phyloP scores from a whole-genome alignment of 306 rosid species.

The Chamaecrista fasciculata region DNA sequence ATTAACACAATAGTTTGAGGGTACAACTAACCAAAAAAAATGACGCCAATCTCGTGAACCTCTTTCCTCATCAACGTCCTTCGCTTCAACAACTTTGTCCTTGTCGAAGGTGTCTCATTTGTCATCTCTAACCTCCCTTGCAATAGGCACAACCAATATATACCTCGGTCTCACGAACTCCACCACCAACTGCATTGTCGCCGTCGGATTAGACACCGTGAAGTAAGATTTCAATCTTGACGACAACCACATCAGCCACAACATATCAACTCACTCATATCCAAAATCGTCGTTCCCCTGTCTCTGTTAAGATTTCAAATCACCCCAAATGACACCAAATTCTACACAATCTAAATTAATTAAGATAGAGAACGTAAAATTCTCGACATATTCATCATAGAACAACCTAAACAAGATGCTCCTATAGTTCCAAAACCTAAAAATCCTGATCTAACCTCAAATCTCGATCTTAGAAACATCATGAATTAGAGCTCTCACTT shows the following conservation, averaged over 20 bases:
- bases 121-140: conserved; percentile 39
- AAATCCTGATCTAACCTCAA: conserved; percentile 34
- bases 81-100: conserved; percentile 28
- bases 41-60: too few relatives aligned
- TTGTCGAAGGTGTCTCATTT: conserved; percentile 70
- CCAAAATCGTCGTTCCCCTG: conserved; percentile 37
- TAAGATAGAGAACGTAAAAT: conserved; percentile 45
- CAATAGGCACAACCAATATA: conserved; percentile 47
- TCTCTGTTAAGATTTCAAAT: conserved; percentile 39
- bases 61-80: conserved; percentile 57
- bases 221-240: conserved; percentile 57
- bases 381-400: conserved; percentile 43
- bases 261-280: conserved; percentile 53
- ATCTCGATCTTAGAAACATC: conserved; percentile 30
- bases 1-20: too few relatives aligned
- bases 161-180: conserved; percentile 76
- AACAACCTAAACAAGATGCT: not conserved
- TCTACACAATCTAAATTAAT: conserved; percentile 51
- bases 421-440: conserved; percentile 41
- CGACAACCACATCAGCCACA: conserved; percentile 59
- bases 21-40: too few relatives aligned
- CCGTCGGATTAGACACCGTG: conserved; percentile 67
- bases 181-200: conserved; percentile 60
- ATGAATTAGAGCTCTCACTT: conserved; percentile 45
- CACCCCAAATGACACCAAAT: conserved; percentile 32